Conservation (phyloP, 768 basidiomycete species). For the Mycena vitilis region DNA sequence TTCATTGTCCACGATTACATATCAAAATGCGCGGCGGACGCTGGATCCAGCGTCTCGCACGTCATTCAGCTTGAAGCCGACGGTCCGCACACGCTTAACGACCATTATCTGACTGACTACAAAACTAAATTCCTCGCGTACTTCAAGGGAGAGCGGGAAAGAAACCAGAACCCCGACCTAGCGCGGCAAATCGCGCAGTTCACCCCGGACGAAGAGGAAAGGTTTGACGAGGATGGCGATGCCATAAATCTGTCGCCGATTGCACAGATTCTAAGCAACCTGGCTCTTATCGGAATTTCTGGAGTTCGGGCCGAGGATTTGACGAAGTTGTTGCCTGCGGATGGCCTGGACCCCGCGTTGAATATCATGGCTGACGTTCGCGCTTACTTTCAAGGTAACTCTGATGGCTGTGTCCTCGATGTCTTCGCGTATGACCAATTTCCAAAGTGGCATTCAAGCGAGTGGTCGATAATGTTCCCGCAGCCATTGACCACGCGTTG, state of each 20-base stretch:
- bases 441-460: conserved; percentile 40
- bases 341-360: conserved; percentile 52
- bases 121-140: conserved; percentile 60
- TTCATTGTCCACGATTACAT: no score
- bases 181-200: conserved; percentile 42
- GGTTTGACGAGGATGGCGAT: not conserved
- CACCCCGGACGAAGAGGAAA: not conserved
- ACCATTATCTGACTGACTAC: conserved; percentile 57
- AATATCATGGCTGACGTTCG: conserved; percentile 63
- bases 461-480: conserved; percentile 66
- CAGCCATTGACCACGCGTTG: conserved; percentile 67
- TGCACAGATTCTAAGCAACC: conserved; percentile 10
- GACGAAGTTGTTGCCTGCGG: conserved; percentile 48
- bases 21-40: no score
- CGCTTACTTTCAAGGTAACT: conserved; percentile 63
- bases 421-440: not conserved
- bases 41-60: no score
- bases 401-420: not conserved
- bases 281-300: conserved; percentile 41
- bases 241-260: not conserved
- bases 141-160: conserved; percentile 59
- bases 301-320: conserved; percentile 45
- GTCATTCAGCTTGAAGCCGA: no score
- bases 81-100: no score
- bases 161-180: conserved; percentile 43